A percentile compares a stretch with the other conserved stretches of the same genome.
Evolutionary conservation across 148 eudicot species (phyloP).

Genomic region (Silene uniflora): DNA sequence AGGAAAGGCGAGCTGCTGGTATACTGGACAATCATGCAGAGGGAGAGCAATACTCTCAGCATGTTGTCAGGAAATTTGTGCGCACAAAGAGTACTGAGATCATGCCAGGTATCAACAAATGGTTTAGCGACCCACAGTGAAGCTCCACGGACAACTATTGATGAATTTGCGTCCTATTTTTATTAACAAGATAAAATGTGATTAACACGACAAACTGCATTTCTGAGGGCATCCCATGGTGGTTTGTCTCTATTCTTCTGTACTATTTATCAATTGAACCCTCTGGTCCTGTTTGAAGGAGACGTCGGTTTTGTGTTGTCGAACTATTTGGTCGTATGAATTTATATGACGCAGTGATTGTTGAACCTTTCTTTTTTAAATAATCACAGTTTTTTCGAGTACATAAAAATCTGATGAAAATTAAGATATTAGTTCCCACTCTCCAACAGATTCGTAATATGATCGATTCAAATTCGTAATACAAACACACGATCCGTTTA

Average conservation of each 20-base stretch:
- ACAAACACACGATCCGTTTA: no score
- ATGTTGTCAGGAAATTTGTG: slow-evolving; percentile 62
- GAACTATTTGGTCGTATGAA: background rate
- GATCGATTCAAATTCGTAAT: no score
- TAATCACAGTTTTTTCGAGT: background rate
- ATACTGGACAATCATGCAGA: slow-evolving; percentile 62
- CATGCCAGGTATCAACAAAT: slow-evolving; percentile 71
- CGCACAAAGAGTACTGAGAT: slow-evolving; percentile 66
- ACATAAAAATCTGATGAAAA: no score
- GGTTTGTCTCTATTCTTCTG: slow-evolving; percentile 16
- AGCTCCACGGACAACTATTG: background rate
- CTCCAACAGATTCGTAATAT: no score
- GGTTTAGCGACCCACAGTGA: slow-evolving; percentile 66
- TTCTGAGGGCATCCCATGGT: slow-evolving; percentile 3
- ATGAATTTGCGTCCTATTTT: slow-evolving; percentile 4
- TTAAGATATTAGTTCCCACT: no score
- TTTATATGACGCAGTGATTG: background rate
- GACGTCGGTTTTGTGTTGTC: background rate
- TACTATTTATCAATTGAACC: background rate
- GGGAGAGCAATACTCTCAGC: slow-evolving; percentile 67
- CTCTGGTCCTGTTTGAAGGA: slow-evolving; percentile 1
- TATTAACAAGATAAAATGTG: background rate
- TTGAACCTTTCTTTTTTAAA: background rate
- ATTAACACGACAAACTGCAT: slow-evolving; percentile 1
- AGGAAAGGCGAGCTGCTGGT: slow-evolving; percentile 83